These are phyloP conservation scores for Dittrichia graveolens DNA, from an alignment of 129 eudicot species.

Conservation along the genomic window DNA sequence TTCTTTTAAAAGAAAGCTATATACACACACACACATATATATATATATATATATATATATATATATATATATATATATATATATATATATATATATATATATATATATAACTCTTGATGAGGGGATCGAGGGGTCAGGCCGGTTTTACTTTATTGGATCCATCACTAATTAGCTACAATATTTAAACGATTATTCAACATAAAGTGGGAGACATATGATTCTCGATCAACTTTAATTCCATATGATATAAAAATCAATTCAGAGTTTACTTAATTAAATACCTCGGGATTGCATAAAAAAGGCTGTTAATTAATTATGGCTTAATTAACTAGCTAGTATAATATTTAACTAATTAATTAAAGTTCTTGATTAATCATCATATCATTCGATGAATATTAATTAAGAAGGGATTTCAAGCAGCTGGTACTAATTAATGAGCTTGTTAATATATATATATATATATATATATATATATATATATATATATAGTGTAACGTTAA, in stretches of 20 bases:
- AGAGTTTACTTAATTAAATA: conserved; percentile 24
- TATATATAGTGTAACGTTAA: background rate
- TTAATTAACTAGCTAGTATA: conserved; percentile 28
- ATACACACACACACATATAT: too few relatives aligned
- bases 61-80: conserved; percentile 3
- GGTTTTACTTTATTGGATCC: conserved; percentile 74
- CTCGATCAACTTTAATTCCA: conserved; percentile 44
- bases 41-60: conserved; percentile 21
- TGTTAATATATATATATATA: too few relatives aligned
- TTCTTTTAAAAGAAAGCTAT: too few relatives aligned
- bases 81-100: conserved; percentile 26
- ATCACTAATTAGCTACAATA: conserved; percentile 40
- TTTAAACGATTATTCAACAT: conserved; percentile 35
- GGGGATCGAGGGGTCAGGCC: conserved; percentile 33
- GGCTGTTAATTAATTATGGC: conserved; percentile 28
- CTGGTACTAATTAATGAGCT: conserved; percentile 22
- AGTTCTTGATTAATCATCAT: conserved; percentile 39
- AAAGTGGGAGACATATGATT: conserved; percentile 54
- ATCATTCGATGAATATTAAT: conserved; percentile 29
- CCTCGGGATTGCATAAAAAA: conserved; percentile 39
- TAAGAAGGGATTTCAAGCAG: conserved; percentile 10
- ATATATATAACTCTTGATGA: conserved; percentile 13
- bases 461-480: too few relatives aligned
- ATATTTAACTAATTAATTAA: conserved; percentile 9
- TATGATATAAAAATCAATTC: conserved; percentile 30